Base-by-base conservation (phyloP, 164 flowering plant species). In the Santalum album region DNA sequence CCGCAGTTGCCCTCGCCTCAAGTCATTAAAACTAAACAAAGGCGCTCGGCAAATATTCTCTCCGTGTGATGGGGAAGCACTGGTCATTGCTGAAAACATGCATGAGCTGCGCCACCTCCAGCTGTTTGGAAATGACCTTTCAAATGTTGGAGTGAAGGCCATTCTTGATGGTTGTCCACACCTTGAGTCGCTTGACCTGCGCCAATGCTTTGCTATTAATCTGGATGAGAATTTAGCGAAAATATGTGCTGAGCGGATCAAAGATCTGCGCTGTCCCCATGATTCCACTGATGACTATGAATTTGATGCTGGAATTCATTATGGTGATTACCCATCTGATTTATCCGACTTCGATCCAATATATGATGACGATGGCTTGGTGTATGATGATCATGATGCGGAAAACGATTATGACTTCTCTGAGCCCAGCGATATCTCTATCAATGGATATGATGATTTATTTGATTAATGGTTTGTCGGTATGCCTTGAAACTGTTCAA, bases 151-250 rank as follows among this genome's bases (percentile, higher is more conserved):
- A 22, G 48, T 83, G 64, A 35, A 42, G 48, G 82, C 80, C n/a
- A 75, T 83, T 57, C 82, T 83, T 27, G 72, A 70, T 46, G 65
- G 76, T 19, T 83, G 90, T 49, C 70, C 75, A 36, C 68, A 65
- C 25, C 79, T 80, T 35, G 75, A 71, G 60, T 73, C 73, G 10
- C 83, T 83, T 62, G 84, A 83, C 63, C 54, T 83, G 51, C 77
- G 76, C 32, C 73, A 63, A 40, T 80, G 86, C 61, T 73, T 62
- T 42, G 62, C 58, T 49, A 49, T 80, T 19, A 54, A 59, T 54
- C 63, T 76, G 44, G 57, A 32, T 11, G 82, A 73, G 11, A 39
- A 65, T 43, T 34, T 73, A 58, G 71, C 55, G 12, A 70, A 56
- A 60, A 60, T 56, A 51, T 80, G 82, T 58, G 45, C 51, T 10